Percentiles rank a stretch among this genome's conserved stretches.
phyloP scores from a whole-genome alignment of 2,329 filamentous ascomycete genomes.

The Fusarium sublunatum region DNA sequence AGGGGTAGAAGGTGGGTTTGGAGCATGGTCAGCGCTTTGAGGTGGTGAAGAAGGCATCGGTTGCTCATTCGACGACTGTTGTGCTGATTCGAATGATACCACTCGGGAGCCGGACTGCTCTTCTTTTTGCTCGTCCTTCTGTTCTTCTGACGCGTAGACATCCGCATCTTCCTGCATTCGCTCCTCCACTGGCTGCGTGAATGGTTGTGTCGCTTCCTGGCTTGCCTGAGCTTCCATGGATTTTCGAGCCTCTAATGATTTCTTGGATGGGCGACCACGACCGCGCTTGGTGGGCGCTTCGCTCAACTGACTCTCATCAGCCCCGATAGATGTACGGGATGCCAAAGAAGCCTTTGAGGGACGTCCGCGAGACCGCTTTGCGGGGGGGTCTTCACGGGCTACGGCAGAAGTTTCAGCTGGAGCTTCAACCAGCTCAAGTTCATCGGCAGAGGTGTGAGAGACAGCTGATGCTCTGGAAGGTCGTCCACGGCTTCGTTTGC shows the following conservation, averaged over 20 bases:
- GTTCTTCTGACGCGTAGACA: conserved; percentile 25
- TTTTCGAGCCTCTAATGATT: conserved; percentile 45
- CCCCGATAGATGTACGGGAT: conserved; percentile 39
- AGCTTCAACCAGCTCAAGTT: conserved; percentile 39
- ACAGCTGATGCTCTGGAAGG: conserved; percentile 48
- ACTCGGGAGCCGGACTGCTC: conserved; percentile 25
- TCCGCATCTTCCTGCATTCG: conserved; percentile 34
- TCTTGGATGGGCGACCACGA: conserved; percentile 49
- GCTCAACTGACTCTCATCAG: conserved; percentile 35
- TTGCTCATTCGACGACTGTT: conserved; percentile 23
- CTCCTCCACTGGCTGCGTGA: conserved; percentile 29
- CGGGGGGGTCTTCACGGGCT: conserved; percentile 28
- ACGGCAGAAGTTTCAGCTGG: conserved; percentile 24
- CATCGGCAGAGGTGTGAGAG: conserved; percentile 43
- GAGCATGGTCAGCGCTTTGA: conserved; percentile 27
- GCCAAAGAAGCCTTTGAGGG: conserved; percentile 49
- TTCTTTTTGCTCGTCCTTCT: conserved; percentile 28
- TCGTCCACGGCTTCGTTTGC: conserved; percentile 47
- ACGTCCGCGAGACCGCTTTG: conserved; percentile 48
- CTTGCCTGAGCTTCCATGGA: conserved; percentile 34
- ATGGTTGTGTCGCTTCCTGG: conserved; percentile 29
- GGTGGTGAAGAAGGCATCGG: conserved; percentile 37
- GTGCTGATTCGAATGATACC: conserved; percentile 38
- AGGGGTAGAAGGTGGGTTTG: conserved; percentile 58
- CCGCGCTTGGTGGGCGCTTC: conserved; percentile 46